These are phyloP conservation scores for Kwoniella bestiolae DNA, from an alignment of 768 basidiomycete species.

Conservation along the genomic window DNA sequence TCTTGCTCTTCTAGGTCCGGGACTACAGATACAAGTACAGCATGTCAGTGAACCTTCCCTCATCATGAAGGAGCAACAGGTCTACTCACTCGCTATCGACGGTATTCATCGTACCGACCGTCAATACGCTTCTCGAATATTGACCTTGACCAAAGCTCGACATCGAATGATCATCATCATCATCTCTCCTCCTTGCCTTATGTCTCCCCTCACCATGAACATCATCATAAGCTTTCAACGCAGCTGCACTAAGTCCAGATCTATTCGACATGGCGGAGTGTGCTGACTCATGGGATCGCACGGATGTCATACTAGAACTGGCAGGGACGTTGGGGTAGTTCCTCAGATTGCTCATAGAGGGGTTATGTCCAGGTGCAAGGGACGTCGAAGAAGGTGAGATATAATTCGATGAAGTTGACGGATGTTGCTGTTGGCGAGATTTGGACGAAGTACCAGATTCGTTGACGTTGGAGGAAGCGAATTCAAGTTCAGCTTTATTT, in stretches of 20 bases:
- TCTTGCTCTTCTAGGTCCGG: constrained; percentile 48
- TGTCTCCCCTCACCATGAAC: constrained; percentile 37
- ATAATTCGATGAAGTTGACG: neutral
- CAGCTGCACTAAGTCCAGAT: constrained; percentile 22
- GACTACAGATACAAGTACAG: constrained; percentile 33
- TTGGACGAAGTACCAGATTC: neutral
- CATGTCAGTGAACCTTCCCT: neutral
- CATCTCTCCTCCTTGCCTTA: constrained; percentile 56
- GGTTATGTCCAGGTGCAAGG: neutral
- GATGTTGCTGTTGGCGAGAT: neutral
- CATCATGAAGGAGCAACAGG: neutral
- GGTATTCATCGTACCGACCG: constrained; percentile 51
- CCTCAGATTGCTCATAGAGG: constrained; percentile 13
- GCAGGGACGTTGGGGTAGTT: constrained; percentile 14
- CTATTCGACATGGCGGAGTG: constrained; percentile 21
- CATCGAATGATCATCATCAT: constrained; percentile 57
- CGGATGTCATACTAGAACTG: constrained; percentile 11
- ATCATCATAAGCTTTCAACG: constrained; percentile 26
- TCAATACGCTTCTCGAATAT: constrained; percentile 43
- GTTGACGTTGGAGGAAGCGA: constrained; percentile 11
- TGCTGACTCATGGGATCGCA: constrained; percentile 25
- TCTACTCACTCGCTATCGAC: constrained; percentile 57
- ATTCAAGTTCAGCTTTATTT: constrained; percentile 35
- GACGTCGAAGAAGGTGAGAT: constrained; percentile 3
- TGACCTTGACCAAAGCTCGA: constrained; percentile 48